These are phyloP conservation scores for Scleroderma citrinum DNA, from an alignment of 768 basidiomycete genomes.

Conservation along the genomic window DNA sequence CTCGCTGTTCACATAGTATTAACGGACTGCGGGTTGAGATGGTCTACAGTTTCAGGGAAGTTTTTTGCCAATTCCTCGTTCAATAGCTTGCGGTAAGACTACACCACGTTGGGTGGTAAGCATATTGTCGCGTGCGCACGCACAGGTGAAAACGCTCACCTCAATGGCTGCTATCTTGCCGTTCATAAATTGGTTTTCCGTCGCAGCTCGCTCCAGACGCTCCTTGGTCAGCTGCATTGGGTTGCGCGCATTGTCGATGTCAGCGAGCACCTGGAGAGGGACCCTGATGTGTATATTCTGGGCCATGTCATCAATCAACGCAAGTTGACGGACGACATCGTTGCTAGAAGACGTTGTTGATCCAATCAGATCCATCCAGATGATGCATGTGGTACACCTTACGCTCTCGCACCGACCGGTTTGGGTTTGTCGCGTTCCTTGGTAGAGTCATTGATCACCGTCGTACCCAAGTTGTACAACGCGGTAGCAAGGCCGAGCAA, in stretches of 20 bases:
- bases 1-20: neutral
- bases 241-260: slow-evolving; percentile 76
- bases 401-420: slow-evolving; percentile 76
- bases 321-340: slow-evolving; percentile 65
- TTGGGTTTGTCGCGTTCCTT: slow-evolving; percentile 76
- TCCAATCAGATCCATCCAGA: neutral
- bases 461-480: slow-evolving; percentile 76
- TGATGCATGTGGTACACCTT: too few species aligned
- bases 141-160: slow-evolving; percentile 33
- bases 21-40: slow-evolving; percentile 13
- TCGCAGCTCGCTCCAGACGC: slow-evolving; percentile 73
- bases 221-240: slow-evolving; percentile 80
- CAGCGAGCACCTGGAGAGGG: slow-evolving; percentile 68
- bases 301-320: slow-evolving; percentile 62
- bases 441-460: slow-evolving; percentile 76
- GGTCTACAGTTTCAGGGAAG: slow-evolving; percentile 51
- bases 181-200: slow-evolving; percentile 90
- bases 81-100: slow-evolving; percentile 67
- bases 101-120: neutral
- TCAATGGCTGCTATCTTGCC: slow-evolving; percentile 78
- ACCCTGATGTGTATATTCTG: slow-evolving; percentile 57
- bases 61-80: slow-evolving; percentile 65
- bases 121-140: slow-evolving; percentile 1
- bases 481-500: slow-evolving; percentile 71
- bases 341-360: slow-evolving; percentile 42